phyloP scores from a whole-genome alignment of 129 eudicot species.

The Sambucus nigra region DNA sequence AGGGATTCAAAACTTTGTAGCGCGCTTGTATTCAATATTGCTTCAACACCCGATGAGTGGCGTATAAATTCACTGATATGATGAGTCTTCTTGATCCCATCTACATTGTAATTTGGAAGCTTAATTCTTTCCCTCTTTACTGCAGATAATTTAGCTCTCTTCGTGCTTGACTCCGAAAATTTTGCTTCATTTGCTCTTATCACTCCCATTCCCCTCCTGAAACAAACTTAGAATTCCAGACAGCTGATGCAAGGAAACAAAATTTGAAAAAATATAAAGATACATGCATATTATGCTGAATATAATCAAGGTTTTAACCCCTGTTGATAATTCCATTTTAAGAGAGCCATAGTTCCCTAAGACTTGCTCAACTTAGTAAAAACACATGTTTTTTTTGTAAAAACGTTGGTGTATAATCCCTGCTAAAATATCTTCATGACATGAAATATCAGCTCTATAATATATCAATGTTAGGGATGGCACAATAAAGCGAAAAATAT shows the following conservation, averaged over 20 bases:
- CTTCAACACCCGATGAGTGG: constrained; percentile 73
- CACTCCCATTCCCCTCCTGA: constrained; percentile 43
- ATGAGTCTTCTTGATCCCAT: constrained; percentile 21
- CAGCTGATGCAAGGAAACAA: constrained; percentile 19
- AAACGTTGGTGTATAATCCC: no score
- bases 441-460: no score
- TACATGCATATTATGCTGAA: no score
- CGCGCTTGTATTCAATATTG: constrained; percentile 60
- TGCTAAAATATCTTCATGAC: no score
- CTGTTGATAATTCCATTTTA: no score
- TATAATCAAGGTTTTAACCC: no score
- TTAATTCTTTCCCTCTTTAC: constrained; percentile 57
- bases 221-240: constrained; percentile 14
- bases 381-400: no score
- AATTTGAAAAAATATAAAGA: background rate
- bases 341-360: no score
- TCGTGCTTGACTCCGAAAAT: constrained; percentile 33
- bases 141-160: constrained; percentile 61
- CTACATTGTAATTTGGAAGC: constrained; percentile 36
- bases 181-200: constrained; percentile 25
- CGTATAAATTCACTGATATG: constrained; percentile 59
- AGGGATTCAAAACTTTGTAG: constrained; percentile 51
- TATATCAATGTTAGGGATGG: no score
- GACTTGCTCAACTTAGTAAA: no score
- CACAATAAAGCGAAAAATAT: no score